Percentiles rank a stretch among this genome's conserved stretches.
Conservation (phyloP, 129 eudicot genomes). For the Escallonia rubra region DNA sequence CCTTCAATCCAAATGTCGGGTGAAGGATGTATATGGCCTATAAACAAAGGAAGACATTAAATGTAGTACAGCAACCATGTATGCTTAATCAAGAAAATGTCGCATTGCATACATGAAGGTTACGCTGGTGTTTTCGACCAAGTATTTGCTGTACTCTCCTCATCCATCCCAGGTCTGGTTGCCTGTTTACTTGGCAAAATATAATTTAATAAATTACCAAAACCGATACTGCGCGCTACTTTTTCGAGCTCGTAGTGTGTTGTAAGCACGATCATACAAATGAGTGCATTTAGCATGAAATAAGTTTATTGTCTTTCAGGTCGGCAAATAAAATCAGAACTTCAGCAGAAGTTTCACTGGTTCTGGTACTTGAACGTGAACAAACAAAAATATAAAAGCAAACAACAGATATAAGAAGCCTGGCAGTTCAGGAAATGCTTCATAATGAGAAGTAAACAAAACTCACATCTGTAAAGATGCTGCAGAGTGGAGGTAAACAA, state of each 20-base stretch:
- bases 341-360: too few species aligned
- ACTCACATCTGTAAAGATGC: slow-evolving; percentile 88
- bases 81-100: neutral
- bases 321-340: too few species aligned
- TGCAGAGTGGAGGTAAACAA: slow-evolving; percentile 95
- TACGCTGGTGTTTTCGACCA: slow-evolving; percentile 91
- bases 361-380: too few species aligned
- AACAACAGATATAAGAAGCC: too few species aligned
- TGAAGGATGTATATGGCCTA: slow-evolving; percentile 90
- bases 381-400: too few species aligned
- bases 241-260: too few species aligned
- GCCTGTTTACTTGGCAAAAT: slow-evolving; percentile 38
- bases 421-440: too few species aligned
- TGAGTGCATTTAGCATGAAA: too few species aligned
- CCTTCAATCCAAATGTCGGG: slow-evolving; percentile 81
- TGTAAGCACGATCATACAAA: too few species aligned
- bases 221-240: neutral
- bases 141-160: slow-evolving; percentile 89
- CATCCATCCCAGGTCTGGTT: slow-evolving; percentile 98
- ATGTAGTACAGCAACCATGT: neutral
- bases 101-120: slow-evolving; percentile 63
- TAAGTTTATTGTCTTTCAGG: too few species aligned
- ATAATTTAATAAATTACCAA: neutral
- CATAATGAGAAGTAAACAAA: neutral
- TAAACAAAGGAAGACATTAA: neutral